Conservation (phyloP, 2,329 filamentous ascomycete genomes). For the Grosmannia huntii region DNA sequence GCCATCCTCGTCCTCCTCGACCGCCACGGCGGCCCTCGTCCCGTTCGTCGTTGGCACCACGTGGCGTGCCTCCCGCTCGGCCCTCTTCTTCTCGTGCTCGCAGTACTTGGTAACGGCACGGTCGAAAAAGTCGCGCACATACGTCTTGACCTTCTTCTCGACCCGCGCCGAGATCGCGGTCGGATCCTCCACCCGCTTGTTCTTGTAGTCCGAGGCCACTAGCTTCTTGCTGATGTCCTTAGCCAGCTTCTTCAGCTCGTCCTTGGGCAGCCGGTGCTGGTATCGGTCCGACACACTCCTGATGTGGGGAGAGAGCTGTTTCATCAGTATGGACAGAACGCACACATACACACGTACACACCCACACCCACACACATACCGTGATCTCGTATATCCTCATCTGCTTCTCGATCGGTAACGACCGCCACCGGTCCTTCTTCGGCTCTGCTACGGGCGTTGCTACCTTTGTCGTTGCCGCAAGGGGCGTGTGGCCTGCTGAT, state of each 20-base stretch:
- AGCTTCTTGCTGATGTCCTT: constrained; percentile 74
- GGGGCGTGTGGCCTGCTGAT: constrained; percentile 50
- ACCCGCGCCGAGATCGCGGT: constrained; percentile 63
- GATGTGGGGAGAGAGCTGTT: constrained; percentile 68
- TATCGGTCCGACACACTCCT: constrained; percentile 81
- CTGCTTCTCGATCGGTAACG: constrained; percentile 65
- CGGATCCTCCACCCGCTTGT: constrained; percentile 73
- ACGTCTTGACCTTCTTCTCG: constrained; percentile 68
- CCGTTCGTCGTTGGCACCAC: not conserved
- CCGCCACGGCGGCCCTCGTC: too few species aligned
- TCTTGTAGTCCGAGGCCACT: constrained; percentile 83
- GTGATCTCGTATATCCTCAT: constrained; percentile 94
- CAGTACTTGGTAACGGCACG: constrained; percentile 68
- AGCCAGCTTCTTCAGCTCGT: constrained; percentile 51
- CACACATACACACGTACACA: constrained; percentile 17
- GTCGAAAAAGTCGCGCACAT: constrained; percentile 75
- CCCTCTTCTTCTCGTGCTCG: constrained; percentile 53
- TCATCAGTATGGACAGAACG: not conserved
- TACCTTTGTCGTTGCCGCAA: constrained; percentile 39
- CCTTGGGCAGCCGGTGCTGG: constrained; percentile 72
- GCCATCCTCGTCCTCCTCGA: too few species aligned
- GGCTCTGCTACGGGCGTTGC: constrained; percentile 29
- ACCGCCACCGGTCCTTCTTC: constrained; percentile 60
- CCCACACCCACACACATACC: constrained; percentile 38
- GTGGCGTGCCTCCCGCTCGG: constrained; percentile 21